Evolutionary conservation across 805 yeast species (phyloP).

Genomic region (Saturnispora bothae): DNA sequence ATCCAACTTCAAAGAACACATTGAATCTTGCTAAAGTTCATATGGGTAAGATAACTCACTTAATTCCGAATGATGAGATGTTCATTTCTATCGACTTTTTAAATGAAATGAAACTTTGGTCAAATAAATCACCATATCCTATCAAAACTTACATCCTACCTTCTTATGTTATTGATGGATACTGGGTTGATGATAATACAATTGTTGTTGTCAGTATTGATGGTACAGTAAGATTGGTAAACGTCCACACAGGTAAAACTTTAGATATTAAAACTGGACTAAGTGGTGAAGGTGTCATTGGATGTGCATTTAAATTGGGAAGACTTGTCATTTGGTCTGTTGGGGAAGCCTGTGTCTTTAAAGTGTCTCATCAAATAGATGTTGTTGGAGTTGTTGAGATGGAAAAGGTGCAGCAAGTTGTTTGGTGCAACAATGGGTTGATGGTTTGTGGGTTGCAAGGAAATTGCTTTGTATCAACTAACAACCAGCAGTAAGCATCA

Average conservation of each 20-base stretch:
- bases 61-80: not conserved
- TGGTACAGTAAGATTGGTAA: constrained; percentile 4
- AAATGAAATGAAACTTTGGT: constrained; percentile 6
- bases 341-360: no score
- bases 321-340: no score
- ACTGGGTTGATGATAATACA: not conserved
- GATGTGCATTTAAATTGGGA: not conserved
- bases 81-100: constrained; percentile 3
- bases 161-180: not conserved
- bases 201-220: constrained; percentile 5
- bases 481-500: no score
- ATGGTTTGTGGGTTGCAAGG: no score
- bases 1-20: not conserved
- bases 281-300: constrained; percentile 5
- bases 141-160: not conserved
- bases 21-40: not conserved
- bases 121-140: not conserved
- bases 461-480: no score
- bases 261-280: constrained; percentile 2
- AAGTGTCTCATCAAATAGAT: no score
- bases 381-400: no score
- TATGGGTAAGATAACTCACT: constrained; percentile 1
- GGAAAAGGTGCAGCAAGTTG: no score
- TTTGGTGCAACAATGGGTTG: no score
- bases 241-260: not conserved